phyloP scores from a whole-genome alignment of 768 basidiomycete species.

The Termitomyces titanicus region DNA sequence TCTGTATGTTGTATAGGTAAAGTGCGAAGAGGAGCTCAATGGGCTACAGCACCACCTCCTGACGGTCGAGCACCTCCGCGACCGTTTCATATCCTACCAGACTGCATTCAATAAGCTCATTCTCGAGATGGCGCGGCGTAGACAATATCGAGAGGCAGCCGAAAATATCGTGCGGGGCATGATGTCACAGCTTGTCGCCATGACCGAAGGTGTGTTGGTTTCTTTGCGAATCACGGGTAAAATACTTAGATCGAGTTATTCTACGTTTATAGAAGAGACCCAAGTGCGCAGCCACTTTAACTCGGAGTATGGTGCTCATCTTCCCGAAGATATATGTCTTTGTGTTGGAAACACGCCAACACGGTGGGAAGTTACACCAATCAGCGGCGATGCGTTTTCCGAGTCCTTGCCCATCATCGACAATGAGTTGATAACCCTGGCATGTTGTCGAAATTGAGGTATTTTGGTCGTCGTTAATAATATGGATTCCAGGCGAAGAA shows the following conservation, averaged over 20 bases:
- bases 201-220: conserved; percentile 55
- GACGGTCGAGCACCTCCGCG: conserved; percentile 60
- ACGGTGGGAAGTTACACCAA: conserved; percentile 63
- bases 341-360: conserved; percentile 75
- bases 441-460: background rate
- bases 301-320: conserved; percentile 63
- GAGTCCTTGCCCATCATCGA: conserved; percentile 66
- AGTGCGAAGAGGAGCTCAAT: conserved; percentile 50
- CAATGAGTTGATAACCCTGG: conserved; percentile 54
- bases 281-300: conserved; percentile 66
- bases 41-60: conserved; percentile 58
- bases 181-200: conserved; percentile 57
- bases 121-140: conserved; percentile 66
- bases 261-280: conserved; percentile 54
- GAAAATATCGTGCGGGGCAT: conserved; percentile 65
- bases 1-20: conserved; percentile 29
- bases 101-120: conserved; percentile 72
- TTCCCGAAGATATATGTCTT: conserved; percentile 79
- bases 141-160: conserved; percentile 61
- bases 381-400: conserved; percentile 40
- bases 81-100: conserved; percentile 66
- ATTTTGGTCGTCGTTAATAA: background rate
- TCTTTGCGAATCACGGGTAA: background rate
- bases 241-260: background rate
- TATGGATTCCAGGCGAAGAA: conserved; percentile 6